Conservation (phyloP, 805 yeast species). For the Saturnispora gosingensis region DNA sequence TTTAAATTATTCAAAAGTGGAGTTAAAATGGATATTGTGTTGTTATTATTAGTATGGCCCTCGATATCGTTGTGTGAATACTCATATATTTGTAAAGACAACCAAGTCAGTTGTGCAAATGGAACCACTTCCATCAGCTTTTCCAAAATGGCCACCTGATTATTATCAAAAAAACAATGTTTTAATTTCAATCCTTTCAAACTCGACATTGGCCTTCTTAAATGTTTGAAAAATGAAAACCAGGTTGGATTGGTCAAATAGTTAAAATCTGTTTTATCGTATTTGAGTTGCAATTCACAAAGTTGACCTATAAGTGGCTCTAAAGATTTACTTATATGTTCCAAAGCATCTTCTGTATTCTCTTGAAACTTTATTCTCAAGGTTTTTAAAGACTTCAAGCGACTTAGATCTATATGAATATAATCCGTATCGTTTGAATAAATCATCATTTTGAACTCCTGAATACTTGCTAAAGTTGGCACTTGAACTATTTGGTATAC, state of each 20-base stretch:
- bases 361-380: slow-evolving; percentile 18
- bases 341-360: slow-evolving; percentile 15
- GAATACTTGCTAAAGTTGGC: not conserved
- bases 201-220: not conserved
- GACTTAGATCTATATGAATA: slow-evolving; percentile 1
- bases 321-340: not conserved
- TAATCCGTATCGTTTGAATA: slow-evolving; percentile 8
- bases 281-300: slow-evolving; percentile 14
- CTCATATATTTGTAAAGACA: slow-evolving; percentile 19
- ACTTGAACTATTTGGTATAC: not conserved
- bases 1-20: slow-evolving; percentile 15
- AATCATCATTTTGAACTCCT: slow-evolving; percentile 11
- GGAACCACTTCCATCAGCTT: slow-evolving; percentile 31
- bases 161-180: slow-evolving; percentile 19
- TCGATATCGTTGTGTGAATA: slow-evolving; percentile 17
- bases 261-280: slow-evolving; percentile 19
- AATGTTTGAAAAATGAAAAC: slow-evolving; percentile 20
- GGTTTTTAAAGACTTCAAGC: slow-evolving; percentile 7
- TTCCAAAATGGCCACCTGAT: slow-evolving; percentile 18
- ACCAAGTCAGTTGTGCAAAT: slow-evolving; percentile 18
- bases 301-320: slow-evolving; percentile 4
- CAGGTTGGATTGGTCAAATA: slow-evolving; percentile 19
- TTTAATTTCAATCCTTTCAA: slow-evolving; percentile 15
- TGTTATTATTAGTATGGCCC: slow-evolving; percentile 1
- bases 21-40: slow-evolving; percentile 11